Evolutionary conservation across 768 basidiomycete genomes (phyloP).

Genomic region (Phylloporus sp.): DNA sequence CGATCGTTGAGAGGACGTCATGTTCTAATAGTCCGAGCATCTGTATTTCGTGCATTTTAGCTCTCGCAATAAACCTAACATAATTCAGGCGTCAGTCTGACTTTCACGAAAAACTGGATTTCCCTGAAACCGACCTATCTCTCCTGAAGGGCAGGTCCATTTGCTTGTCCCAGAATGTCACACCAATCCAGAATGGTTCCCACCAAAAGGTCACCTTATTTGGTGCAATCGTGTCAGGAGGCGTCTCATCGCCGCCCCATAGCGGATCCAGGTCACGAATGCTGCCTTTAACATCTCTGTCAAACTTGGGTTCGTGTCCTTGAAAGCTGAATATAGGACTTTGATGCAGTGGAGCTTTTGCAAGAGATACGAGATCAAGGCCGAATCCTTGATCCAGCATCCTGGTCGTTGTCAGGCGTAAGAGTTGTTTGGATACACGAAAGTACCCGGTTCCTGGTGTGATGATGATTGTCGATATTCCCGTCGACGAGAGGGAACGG

Average conservation of each 20-base stretch:
- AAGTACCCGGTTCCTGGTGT: constrained; percentile 95
- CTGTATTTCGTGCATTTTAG: constrained; percentile 96
- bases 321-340: constrained; percentile 91
- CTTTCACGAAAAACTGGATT: not conserved
- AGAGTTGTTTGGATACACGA: constrained; percentile 82
- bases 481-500: constrained; percentile 86
- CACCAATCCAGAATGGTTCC: constrained; percentile 84
- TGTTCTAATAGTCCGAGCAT: constrained; percentile 91
- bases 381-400: constrained; percentile 93
- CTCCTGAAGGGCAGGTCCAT: constrained; percentile 77
- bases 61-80: constrained; percentile 81
- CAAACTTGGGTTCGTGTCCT: constrained; percentile 55
- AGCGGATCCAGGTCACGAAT: constrained; percentile 58
- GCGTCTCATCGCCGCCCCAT: constrained; percentile 65
- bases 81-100: not conserved
- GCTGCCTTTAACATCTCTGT: constrained; percentile 44
- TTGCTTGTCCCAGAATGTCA: constrained; percentile 83
- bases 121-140: constrained; percentile 51
- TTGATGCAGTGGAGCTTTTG: constrained; percentile 88
- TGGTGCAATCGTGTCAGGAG: constrained; percentile 28
- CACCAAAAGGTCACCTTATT: constrained; percentile 71
- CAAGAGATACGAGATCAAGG: constrained; percentile 80
- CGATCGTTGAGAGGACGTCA: constrained; percentile 84
- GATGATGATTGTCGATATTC: constrained; percentile 75
- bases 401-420: constrained; percentile 88